A percentile compares a stretch with the other conserved stretches of the same genome.
These are phyloP conservation scores for Phytophthora agathidicida DNA, from an alignment of 352 stramenopile species.

Conservation along the genomic window DNA sequence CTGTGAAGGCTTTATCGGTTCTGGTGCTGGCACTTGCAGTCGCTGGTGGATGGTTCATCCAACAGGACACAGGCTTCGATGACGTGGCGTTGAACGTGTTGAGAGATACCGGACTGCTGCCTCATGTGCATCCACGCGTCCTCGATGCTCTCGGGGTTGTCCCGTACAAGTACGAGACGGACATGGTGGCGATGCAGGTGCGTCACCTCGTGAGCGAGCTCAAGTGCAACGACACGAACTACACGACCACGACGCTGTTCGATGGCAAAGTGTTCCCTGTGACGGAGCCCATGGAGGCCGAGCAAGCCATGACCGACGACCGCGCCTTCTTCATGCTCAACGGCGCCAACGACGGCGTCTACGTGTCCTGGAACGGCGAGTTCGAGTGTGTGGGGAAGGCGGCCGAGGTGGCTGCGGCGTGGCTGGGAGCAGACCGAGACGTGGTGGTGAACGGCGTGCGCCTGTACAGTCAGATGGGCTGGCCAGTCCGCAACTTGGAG, in stretches of 20 bases:
- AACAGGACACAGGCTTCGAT: constrained; percentile 13
- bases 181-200: constrained; percentile 48
- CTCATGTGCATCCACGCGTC: constrained; percentile 1
- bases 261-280: constrained; percentile 47
- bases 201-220: constrained; percentile 45
- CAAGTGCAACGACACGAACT: constrained; percentile 45
- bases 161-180: constrained; percentile 65
- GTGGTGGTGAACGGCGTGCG: constrained; percentile 74
- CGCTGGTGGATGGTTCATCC: constrained; percentile 17
- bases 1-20: constrained; percentile 28
- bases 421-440: constrained; percentile 73
- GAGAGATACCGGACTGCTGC: constrained; percentile 14
- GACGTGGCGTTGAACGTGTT: constrained; percentile 23
- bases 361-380: constrained; percentile 80
- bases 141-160: constrained; percentile 17
- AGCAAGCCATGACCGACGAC: constrained; percentile 35
- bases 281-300: constrained; percentile 60
- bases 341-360: constrained; percentile 77
- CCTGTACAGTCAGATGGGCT: constrained; percentile 74
- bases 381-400: constrained; percentile 61
- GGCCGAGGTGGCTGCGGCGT: constrained; percentile 50
- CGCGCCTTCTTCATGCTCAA: constrained; percentile 89
- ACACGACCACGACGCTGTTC: constrained; percentile 41
- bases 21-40: constrained; percentile 17
- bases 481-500: constrained; percentile 49